Conservation (phyloP, 345 rosid species). For the Citrus sp. region DNA sequence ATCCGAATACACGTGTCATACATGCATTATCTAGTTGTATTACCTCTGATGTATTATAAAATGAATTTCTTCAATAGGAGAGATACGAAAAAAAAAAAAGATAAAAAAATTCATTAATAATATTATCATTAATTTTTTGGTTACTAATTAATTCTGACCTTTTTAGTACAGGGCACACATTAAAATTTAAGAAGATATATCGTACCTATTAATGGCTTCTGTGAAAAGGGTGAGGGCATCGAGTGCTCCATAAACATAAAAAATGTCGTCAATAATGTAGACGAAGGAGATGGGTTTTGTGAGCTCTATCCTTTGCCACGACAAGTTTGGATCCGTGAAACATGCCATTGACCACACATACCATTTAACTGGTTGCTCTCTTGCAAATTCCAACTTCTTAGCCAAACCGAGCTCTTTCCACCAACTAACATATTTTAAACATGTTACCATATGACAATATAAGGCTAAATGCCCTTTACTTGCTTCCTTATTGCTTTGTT, state of each 20-base stretch:
- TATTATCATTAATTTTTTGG: neutral
- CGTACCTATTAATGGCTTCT: slow-evolving; percentile 38
- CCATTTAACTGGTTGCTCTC: slow-evolving; percentile 60
- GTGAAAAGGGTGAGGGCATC: slow-evolving; percentile 49
- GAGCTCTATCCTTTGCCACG: slow-evolving; percentile 42
- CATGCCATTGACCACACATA: slow-evolving; percentile 42
- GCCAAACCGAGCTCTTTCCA: slow-evolving; percentile 50
- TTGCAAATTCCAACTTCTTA: slow-evolving; percentile 40
- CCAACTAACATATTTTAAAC: slow-evolving; percentile 35
- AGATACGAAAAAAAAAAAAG: too few relatives aligned
- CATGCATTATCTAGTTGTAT: too few relatives aligned
- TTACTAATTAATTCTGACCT: too few relatives aligned
- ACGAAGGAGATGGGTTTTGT: slow-evolving; percentile 51
- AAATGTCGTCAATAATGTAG: slow-evolving; percentile 54
- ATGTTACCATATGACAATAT: too few relatives aligned
- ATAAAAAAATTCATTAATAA: neutral
- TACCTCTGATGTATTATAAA: too few relatives aligned
- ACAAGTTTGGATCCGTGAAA: slow-evolving; percentile 44
- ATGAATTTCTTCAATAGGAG: too few relatives aligned
- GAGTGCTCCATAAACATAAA: slow-evolving; percentile 37
- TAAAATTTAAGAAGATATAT: neutral
- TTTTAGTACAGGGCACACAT: too few relatives aligned
- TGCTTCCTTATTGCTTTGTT: too few relatives aligned
- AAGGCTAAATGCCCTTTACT: too few relatives aligned
- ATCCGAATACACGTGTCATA: too few relatives aligned